phyloP scores from a whole-genome alignment of 257 asterid genomes.

The Rauvolfia tetraphylla region DNA sequence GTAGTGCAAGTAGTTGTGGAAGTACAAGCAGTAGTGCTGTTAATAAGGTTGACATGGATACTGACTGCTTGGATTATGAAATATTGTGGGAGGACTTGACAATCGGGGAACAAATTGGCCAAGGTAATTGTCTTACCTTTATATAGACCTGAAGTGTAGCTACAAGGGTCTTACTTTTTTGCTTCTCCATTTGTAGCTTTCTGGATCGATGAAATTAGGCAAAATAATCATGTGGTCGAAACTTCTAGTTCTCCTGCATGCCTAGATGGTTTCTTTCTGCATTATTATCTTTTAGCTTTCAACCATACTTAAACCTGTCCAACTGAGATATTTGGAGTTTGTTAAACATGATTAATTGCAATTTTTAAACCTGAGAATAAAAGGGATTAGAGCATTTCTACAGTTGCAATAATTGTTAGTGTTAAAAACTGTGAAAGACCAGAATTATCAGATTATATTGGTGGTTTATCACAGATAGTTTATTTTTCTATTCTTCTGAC shows the following conservation, averaged over 20 bases:
- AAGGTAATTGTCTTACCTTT: constrained; percentile 50
- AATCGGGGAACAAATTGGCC: constrained; percentile 87
- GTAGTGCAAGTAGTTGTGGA: constrained; percentile 84
- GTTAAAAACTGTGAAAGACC: neutral
- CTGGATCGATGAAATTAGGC: constrained; percentile 2
- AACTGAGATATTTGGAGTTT: neutral
- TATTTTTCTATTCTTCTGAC: constrained; percentile 26
- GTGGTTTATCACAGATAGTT: neutral
- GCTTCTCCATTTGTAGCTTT: constrained; percentile 11
- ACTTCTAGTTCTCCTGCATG: neutral
- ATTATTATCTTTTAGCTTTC: neutral
- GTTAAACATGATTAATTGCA: neutral
- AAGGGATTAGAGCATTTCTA: neutral
- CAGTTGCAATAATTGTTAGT: neutral
- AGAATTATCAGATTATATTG: neutral
- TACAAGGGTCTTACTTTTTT: neutral
- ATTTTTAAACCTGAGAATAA: neutral
- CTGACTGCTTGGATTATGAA: constrained; percentile 75
- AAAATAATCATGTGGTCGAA: neutral
- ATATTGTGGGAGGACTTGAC: constrained; percentile 96
- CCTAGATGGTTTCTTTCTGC: neutral
- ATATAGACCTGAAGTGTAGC: neutral
- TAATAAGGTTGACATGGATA: constrained; percentile 64
- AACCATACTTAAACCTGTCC: neutral
- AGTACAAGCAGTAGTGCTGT: constrained; percentile 73